Evolutionary conservation across 352 stramenopile species (phyloP).

Genomic region (Plasmopara viticola): DNA sequence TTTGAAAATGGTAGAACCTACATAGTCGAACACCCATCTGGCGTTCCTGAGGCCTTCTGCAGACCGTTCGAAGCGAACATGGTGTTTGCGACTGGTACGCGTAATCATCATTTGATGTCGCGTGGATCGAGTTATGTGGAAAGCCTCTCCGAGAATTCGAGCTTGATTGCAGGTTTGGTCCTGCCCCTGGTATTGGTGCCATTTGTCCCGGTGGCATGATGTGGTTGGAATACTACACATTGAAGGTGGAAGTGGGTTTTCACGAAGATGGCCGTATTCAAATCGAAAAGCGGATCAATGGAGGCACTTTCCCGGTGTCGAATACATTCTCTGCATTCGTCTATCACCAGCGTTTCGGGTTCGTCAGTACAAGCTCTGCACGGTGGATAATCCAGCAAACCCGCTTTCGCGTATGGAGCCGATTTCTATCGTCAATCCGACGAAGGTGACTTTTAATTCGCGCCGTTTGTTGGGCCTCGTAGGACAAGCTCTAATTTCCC

Average conservation of each 20-base stretch:
- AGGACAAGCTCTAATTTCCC: background rate
- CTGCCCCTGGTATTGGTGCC: background rate
- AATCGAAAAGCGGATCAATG: background rate
- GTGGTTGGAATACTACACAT: background rate
- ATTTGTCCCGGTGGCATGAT: background rate
- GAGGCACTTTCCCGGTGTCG: background rate
- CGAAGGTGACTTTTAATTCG: background rate
- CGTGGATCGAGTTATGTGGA: background rate
- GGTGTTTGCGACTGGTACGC: background rate
- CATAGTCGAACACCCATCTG: background rate
- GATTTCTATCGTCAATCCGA: background rate
- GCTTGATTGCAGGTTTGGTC: background rate
- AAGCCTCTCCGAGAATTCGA: background rate
- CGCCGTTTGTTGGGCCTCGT: background rate
- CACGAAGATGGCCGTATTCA: background rate
- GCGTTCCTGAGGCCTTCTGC: background rate
- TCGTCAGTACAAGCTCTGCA: background rate
- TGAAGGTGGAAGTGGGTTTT: background rate
- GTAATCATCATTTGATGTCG: background rate
- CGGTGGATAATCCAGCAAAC: background rate
- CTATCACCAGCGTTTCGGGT: background rate
- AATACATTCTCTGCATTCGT: conserved; percentile 2
- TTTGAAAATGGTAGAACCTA: background rate
- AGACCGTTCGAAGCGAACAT: background rate
- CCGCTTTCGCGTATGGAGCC: background rate